Conservation (phyloP, 805 yeast genomes). For the Starmerella floricola region DNA sequence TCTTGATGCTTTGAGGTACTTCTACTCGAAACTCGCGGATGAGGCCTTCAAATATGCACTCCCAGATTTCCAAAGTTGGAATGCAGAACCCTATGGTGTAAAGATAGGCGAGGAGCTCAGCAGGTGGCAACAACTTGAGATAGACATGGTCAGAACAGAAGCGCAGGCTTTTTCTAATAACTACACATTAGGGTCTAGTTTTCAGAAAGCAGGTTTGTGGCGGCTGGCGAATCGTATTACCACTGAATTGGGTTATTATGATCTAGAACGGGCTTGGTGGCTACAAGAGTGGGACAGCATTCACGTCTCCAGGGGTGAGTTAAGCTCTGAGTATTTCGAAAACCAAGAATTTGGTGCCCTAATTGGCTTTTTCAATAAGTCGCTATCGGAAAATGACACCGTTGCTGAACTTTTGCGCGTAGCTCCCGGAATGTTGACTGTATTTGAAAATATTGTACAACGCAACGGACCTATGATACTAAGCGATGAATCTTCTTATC, state of each 20-base stretch:
- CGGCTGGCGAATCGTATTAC: constrained; percentile 6
- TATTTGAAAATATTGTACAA: background rate
- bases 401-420: background rate
- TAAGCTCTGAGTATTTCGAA: constrained; percentile 29
- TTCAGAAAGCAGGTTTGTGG: constrained; percentile 15
- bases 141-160: background rate
- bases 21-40: no score
- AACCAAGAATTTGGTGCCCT: constrained; percentile 32
- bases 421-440: background rate
- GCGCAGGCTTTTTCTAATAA: background rate
- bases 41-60: no score
- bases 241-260: constrained; percentile 2
- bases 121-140: background rate
- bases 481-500: background rate
- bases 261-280: constrained; percentile 45
- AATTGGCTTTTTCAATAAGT: background rate
- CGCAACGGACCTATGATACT: background rate
- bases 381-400: background rate
- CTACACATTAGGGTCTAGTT: background rate
- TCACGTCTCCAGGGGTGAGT: constrained; percentile 34
- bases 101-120: background rate
- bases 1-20: background rate
- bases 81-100: background rate
- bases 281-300: constrained; percentile 55
- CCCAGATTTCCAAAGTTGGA: no score